Percentiles rank a stretch among this genome's conserved stretches.
Conservation (phyloP, 2,329 filamentous ascomycete species). For the Xylariaceae sp. region DNA sequence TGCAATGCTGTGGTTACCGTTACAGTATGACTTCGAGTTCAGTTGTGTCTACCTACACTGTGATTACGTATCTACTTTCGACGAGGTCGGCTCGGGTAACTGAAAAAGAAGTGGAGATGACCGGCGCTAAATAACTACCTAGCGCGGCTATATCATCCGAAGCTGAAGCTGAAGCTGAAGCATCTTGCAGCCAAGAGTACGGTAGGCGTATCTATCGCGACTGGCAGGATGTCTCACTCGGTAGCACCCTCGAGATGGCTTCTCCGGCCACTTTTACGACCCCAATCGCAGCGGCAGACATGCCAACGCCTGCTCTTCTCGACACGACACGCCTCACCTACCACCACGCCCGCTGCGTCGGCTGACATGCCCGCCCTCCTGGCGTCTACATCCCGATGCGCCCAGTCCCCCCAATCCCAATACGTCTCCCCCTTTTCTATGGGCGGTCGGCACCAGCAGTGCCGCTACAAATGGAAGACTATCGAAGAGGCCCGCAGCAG, state of each 20-base stretch:
- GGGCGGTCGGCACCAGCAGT: slow-evolving; percentile 27
- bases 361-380: slow-evolving; percentile 9
- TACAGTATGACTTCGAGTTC: neutral
- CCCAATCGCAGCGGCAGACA: neutral
- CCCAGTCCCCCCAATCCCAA: slow-evolving; percentile 2
- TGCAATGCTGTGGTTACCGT: neutral
- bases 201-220: neutral
- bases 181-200: neutral
- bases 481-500: slow-evolving; percentile 57
- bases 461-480: slow-evolving; percentile 46
- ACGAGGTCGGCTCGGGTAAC: neutral
- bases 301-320: slow-evolving; percentile 18
- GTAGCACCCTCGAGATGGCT: slow-evolving; percentile 23
- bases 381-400: slow-evolving; percentile 3
- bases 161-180: neutral
- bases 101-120: neutral
- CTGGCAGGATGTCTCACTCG: slow-evolving; percentile 25
- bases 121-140: neutral
- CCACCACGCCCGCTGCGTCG: slow-evolving; percentile 4
- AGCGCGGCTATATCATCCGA: neutral
- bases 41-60: neutral
- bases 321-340: slow-evolving; percentile 10
- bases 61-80: slow-evolving; percentile 8
- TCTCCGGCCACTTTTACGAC: slow-evolving; percentile 21
- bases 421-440: neutral